A percentile compares a stretch with the other conserved stretches of the same genome.
phyloP scores from a whole-genome alignment of 306 rosid species.

The Senna tora region DNA sequence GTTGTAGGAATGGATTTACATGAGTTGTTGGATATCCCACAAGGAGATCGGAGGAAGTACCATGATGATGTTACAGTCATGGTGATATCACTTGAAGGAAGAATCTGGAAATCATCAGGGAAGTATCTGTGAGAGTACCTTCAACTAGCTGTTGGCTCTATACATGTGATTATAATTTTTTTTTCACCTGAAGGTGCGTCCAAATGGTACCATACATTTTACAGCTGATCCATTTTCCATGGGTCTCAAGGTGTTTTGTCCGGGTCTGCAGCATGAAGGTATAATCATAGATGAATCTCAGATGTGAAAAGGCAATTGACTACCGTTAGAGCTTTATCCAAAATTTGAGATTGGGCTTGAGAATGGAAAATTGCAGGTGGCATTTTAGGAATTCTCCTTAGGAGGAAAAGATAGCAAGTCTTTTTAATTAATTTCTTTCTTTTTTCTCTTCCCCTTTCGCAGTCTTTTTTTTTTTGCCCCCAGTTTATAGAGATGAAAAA shows the following conservation, averaged over 20 bases:
- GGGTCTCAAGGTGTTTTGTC: constrained; percentile 45
- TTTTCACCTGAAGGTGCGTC: constrained; percentile 38
- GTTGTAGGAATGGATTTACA: constrained; percentile 94
- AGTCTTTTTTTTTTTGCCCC: constrained; percentile 26
- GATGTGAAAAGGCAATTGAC: constrained; percentile 37
- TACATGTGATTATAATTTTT: constrained; percentile 37
- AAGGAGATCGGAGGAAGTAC: constrained; percentile 96
- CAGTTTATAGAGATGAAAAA: constrained; percentile 43
- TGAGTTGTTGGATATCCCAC: constrained; percentile 95
- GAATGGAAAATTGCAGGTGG: constrained; percentile 41
- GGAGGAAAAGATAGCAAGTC: constrained; percentile 39
- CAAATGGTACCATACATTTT: constrained; percentile 49
- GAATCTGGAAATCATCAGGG: constrained; percentile 98
- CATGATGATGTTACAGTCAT: constrained; percentile 98
- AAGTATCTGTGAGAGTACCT: constrained; percentile 67
- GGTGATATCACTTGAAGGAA: constrained; percentile 98
- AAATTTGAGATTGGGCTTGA: constrained; percentile 40
- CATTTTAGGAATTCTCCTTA: constrained; percentile 46
- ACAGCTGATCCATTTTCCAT: constrained; percentile 59
- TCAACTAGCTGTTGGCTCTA: constrained; percentile 32
- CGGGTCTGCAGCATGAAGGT: constrained; percentile 42
- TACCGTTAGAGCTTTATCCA: constrained; percentile 37
- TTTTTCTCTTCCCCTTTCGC: constrained; percentile 27
- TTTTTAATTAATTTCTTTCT: constrained; percentile 36
- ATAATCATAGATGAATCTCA: constrained; percentile 35